Conservation (phyloP, 192 early-diverging fungal genomes). For the Rhizophagus clarus region DNA sequence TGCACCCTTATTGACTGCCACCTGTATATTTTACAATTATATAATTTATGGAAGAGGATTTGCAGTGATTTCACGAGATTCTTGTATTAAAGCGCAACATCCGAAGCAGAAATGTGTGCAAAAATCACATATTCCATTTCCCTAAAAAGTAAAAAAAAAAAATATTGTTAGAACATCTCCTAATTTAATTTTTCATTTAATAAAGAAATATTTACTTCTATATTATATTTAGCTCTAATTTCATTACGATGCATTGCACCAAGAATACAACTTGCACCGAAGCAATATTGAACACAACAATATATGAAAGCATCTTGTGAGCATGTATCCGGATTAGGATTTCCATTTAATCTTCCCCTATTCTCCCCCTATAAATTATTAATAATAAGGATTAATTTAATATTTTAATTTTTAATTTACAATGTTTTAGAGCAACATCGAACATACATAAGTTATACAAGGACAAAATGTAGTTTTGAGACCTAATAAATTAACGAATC, state of each 20-base stretch:
- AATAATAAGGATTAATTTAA: not conserved
- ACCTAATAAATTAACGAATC: not conserved
- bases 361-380: conserved; percentile 2
- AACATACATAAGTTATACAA: not conserved
- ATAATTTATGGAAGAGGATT: no score
- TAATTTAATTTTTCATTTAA: not conserved
- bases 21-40: no score
- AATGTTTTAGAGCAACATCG: not conserved
- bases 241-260: not conserved
- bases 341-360: not conserved
- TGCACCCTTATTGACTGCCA: no score
- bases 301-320: not conserved
- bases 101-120: not conserved
- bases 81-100: conserved; percentile 2
- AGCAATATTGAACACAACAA: not conserved
- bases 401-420: not conserved
- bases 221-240: not conserved
- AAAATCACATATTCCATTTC: not conserved
- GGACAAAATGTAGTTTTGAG: not conserved
- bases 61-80: not conserved
- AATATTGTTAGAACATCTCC: not conserved
- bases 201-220: not conserved
- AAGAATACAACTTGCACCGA: not conserved
- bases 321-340: not conserved
- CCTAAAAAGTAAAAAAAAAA: conserved; percentile 4